phyloP scores from a whole-genome alignment of 352 stramenopile species.

The Phytophthora capsici region DNA sequence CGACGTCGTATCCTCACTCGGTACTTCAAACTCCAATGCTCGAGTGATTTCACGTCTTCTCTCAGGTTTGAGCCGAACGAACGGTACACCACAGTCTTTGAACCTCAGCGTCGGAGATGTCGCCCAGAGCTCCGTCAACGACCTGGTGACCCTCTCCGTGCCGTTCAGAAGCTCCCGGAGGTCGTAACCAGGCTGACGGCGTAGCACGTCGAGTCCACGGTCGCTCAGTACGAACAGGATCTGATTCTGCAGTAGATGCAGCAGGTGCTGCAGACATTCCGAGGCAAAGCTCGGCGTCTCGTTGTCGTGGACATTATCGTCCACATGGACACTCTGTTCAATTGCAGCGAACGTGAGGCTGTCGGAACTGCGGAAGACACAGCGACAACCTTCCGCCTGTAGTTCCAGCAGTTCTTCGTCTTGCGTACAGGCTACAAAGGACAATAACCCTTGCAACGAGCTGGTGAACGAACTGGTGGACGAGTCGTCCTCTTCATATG shows the following conservation, averaged over 20 bases:
- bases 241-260: slow-evolving; percentile 58
- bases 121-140: slow-evolving; percentile 53
- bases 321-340: slow-evolving; percentile 29
- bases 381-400: slow-evolving; percentile 41
- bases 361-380: slow-evolving; percentile 56
- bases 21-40: slow-evolving; percentile 54
- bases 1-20: slow-evolving; percentile 24
- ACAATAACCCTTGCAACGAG: slow-evolving; percentile 70
- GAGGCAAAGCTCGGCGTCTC: slow-evolving; percentile 21
- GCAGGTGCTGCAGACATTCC: slow-evolving; percentile 52
- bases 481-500: slow-evolving; percentile 23
- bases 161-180: slow-evolving; percentile 72
- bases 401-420: slow-evolving; percentile 65
- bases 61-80: slow-evolving; percentile 52
- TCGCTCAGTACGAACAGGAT: slow-evolving; percentile 72
- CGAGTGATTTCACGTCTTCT: slow-evolving; percentile 50
- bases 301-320: slow-evolving; percentile 5
- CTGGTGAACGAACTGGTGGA: slow-evolving; percentile 59
- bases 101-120: slow-evolving; percentile 46
- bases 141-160: slow-evolving; percentile 59
- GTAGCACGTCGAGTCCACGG: slow-evolving; percentile 64
- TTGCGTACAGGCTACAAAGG: slow-evolving; percentile 64
- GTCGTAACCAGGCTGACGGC: slow-evolving; percentile 68
- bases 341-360: slow-evolving; percentile 66
- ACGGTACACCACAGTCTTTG: slow-evolving; percentile 52